Percentiles rank a stretch among this genome's conserved stretches.
These are phyloP conservation scores for Margaritispora aquatica DNA, from an alignment of 495 filamentous ascomycete genomes.

Conservation along the genomic window DNA sequence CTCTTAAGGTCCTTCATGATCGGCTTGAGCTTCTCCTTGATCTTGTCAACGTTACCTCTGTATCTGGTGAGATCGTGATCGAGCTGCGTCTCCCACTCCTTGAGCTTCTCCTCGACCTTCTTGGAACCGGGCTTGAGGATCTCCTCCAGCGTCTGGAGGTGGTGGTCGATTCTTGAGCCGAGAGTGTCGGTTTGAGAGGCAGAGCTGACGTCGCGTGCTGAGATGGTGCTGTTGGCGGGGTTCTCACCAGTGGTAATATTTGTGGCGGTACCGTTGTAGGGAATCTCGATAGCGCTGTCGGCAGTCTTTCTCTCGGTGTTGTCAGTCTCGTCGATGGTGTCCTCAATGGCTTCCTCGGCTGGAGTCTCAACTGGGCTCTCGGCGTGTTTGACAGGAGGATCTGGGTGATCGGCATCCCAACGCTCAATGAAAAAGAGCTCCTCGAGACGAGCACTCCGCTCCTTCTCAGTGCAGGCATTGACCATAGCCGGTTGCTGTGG, in stretches of 20 bases:
- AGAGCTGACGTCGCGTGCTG: too few species aligned
- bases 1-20: neutral
- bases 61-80: neutral
- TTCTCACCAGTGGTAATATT: too few species aligned
- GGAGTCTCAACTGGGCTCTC: neutral
- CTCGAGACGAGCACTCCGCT: neutral
- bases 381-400: too few species aligned
- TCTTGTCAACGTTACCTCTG: neutral
- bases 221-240: too few species aligned
- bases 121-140: too few species aligned
- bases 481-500: neutral
- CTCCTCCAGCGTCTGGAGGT: too few species aligned
- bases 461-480: neutral
- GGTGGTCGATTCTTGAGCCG: too few species aligned
- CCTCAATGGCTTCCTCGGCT: neutral
- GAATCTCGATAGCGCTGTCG: too few species aligned
- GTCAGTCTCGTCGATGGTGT: neutral
- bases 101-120: neutral
- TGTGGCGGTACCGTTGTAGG: too few species aligned
- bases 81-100: neutral
- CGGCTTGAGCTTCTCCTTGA: neutral
- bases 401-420: neutral
- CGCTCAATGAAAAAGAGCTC: neutral
- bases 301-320: too few species aligned
- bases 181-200: too few species aligned